Evolutionary conservation across 1,139 yeast species (phyloP), one percentile per base, ranked within the genome.

Genomic region (Hansenula anomala): DNA sequence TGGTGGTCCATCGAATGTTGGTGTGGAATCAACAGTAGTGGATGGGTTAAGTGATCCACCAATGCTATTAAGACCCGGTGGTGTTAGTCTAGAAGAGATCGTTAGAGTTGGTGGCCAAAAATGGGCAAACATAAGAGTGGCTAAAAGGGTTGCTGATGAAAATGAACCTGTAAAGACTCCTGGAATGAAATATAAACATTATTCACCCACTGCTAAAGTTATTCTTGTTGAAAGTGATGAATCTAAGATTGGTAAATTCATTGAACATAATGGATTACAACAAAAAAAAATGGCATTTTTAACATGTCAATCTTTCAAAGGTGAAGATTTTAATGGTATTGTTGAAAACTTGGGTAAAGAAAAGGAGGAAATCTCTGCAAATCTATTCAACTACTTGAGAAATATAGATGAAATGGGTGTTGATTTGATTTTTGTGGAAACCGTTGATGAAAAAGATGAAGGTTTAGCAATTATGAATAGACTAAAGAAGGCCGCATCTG

Each of bases 381-480:
- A 81, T 50, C 61, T 92, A 36, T 92, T 92, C 63, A 75, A 80
- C 23, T 60, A 66, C 28, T 67, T 92, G 37, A 71, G 98, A 54
- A 78, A 80, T 36, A 78, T 83, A 15, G 97, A 89, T 54, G 84
- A 78, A 41, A 52, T 60, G 27, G 60, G 60, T 16, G 85, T 77
- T 4, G 85, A 80, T 44, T 45, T 75, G 31, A 85, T 89, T 8
- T 64, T 89, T 34, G 87, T 87, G 0, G 69, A 87, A 54, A 92
- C 92, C 0, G 73, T 87, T 5, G 74, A 69, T 20, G 87, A 81
- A 48, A 59, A 67, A 1, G 70, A 82, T 39, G 94, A 89, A 54
- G 98, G 98, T 0, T 68, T 90, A 40, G 98, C 98, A 0, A 82
- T 92, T 32, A 90, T 92, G 97, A 92, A 92, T 58, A 66, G 98